Conservation (phyloP, 129 eudicot genomes). For the Flaveria brownii region DNA sequence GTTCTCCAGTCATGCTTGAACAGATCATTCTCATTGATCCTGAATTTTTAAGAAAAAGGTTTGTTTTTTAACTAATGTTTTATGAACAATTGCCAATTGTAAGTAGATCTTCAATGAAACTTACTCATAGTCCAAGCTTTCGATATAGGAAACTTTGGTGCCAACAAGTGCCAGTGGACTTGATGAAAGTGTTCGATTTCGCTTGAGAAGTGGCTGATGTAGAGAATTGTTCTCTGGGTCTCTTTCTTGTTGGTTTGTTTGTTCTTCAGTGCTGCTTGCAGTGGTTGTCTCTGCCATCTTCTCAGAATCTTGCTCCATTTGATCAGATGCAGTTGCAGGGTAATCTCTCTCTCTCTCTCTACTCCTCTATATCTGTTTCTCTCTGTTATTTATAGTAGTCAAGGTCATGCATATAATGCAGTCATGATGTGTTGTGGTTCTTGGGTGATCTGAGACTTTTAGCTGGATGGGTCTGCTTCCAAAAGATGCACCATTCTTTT, state of each 20-base stretch:
- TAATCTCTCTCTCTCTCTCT: conserved; percentile 8
- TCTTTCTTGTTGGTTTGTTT: conserved; percentile 41
- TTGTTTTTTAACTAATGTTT: not conserved
- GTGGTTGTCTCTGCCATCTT: conserved; percentile 28
- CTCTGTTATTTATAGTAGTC: conserved; percentile 10
- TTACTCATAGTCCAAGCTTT: conserved; percentile 97
- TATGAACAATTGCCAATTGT: not conserved
- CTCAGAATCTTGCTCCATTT: conserved; percentile 50
- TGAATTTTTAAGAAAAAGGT: conserved; percentile 26
- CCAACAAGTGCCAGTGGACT: conserved; percentile 86
- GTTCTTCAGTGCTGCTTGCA: conserved; percentile 34
- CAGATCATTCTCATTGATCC: conserved; percentile 95
- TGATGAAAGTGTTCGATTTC: conserved; percentile 78
- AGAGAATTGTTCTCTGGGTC: conserved; percentile 71
- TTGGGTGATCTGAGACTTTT: conserved; percentile 25
- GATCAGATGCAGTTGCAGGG: conserved; percentile 30
- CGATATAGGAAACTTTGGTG: conserved; percentile 88
- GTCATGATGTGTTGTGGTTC: conserved; percentile 25
- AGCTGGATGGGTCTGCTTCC: not conserved
- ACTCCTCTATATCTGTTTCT: not conserved
- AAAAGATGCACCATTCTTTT: conserved; percentile 24
- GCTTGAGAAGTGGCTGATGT: conserved; percentile 63
- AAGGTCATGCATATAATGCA: conserved; percentile 20
- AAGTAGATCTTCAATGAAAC: conserved; percentile 3
- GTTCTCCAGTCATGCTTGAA: conserved; percentile 99